Conservation (phyloP, 768 basidiomycete species). For the Inosperma sp. region DNA sequence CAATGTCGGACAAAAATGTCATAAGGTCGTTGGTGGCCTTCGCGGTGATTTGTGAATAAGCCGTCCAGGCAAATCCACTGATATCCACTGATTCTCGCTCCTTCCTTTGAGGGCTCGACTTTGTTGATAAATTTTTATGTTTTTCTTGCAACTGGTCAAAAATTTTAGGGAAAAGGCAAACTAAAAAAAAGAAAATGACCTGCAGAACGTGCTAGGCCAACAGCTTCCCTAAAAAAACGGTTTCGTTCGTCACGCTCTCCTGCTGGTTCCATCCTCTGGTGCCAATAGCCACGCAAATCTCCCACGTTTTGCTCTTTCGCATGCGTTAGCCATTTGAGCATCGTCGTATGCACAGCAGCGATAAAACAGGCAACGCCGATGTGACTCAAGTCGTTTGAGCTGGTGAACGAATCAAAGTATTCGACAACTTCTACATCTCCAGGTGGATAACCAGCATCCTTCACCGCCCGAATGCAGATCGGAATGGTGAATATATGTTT, state of each 20-base stretch:
- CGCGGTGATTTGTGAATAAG: not conserved
- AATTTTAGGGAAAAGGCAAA: not conserved
- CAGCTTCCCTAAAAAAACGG: not conserved
- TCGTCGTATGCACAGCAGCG: conserved; percentile 13
- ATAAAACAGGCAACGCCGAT: conserved; percentile 12
- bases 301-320: not conserved
- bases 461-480: conserved; percentile 14
- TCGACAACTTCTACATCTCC: conserved; percentile 7
- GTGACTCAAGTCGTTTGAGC: conserved; percentile 12
- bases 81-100: not conserved
- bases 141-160: not conserved
- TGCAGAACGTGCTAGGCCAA: not conserved
- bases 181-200: not conserved
- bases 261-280: conserved; percentile 11
- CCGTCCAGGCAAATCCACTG: not conserved
- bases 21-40: not conserved
- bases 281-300: conserved; percentile 14
- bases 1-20: not conserved
- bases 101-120: not conserved
- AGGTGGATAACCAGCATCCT: conserved; percentile 12
- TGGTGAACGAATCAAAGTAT: conserved; percentile 9
- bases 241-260: not conserved
- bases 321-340: conserved; percentile 8
- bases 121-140: not conserved
- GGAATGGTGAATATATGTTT: conserved; percentile 15